Evolutionary conservation across 2,329 filamentous ascomycete genomes (phyloP), one percentile per base, ranked within the genome.

Genomic region (Aspergillus fumigatus): DNA sequence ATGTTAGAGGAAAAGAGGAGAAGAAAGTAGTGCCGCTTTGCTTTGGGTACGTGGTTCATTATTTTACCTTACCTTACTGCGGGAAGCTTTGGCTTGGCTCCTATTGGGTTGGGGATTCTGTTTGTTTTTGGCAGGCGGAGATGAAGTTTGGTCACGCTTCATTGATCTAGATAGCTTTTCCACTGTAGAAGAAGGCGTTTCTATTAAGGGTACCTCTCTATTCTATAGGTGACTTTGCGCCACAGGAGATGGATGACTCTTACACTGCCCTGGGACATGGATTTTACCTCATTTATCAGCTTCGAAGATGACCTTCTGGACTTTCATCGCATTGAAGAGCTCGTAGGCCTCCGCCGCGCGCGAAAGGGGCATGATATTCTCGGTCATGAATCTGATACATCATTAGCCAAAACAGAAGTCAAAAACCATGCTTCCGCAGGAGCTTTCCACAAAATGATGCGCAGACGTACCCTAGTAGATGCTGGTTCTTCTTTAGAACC

Each of bases 271-370:
- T n/a, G 38, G 5, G n/a, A 9, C 8, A 25, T 32, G n/a, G 8
- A 38, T 50, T 21, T n/a, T 4, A 11, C 6, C 35, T 61, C 67
- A 77, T 64, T 75, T 71, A 35, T 71, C 70, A 21, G 75, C 73
- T 59, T 80, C 81, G 67, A 90, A 90, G 17, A 90, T 80, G 14
- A 91, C 85, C 77, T 91, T 90, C 65, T 90, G 87, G 21, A 82
- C 87, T 73, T 87, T 83, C 82, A 87, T 88, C 60, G 86, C 81
- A 68, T 90, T 84, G 67, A 90, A 91, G 26, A 89, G 74, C 8
- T 87, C 82, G 67, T 90, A 91, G 45, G 84, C 88, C 67, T 88
- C 81, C 3, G 84, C 80, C 0, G 87, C 88, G 53, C 87, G 77
- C 4, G 79, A 79, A 43, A 90, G 76, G 1, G 87, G 86, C 85